phyloP scores from a whole-genome alignment of 352 stramenopile species.

The Globisporangium splendens region DNA sequence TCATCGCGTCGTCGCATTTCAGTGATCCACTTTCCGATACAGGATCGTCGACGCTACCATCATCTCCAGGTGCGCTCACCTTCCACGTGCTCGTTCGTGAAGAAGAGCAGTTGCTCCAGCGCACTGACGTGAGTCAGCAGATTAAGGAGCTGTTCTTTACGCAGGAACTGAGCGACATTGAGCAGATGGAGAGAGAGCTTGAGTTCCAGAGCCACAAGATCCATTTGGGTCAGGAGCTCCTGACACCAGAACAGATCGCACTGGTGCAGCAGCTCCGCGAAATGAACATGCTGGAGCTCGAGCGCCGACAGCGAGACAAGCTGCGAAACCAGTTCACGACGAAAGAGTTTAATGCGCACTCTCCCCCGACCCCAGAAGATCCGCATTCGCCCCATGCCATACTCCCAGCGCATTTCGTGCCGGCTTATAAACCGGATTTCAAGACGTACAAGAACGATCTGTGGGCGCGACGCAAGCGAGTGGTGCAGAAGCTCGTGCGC shows the following conservation, averaged over 20 bases:
- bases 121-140: slow-evolving; percentile 40
- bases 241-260: slow-evolving; percentile 44
- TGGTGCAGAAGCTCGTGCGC: slow-evolving; percentile 64
- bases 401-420: slow-evolving; percentile 42
- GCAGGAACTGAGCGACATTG: slow-evolving; percentile 72
- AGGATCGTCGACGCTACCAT: not conserved
- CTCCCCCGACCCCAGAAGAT: slow-evolving; percentile 18
- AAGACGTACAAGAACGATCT: slow-evolving; percentile 88
- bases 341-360: slow-evolving; percentile 28
- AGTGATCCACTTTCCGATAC: slow-evolving; percentile 5
- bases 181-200: slow-evolving; percentile 72
- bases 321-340: slow-evolving; percentile 38
- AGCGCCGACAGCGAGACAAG: slow-evolving; percentile 34
- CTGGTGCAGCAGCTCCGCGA: slow-evolving; percentile 49
- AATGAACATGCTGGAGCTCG: slow-evolving; percentile 26
- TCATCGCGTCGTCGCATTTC: slow-evolving; percentile 10
- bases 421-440: slow-evolving; percentile 53
- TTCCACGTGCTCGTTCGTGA: slow-evolving; percentile 56
- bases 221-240: slow-evolving; percentile 52
- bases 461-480: slow-evolving; percentile 65
- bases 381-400: slow-evolving; percentile 24
- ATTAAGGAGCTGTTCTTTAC: slow-evolving; percentile 83
- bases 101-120: slow-evolving; percentile 39
- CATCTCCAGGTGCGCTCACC: slow-evolving; percentile 24
- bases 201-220: slow-evolving; percentile 82